These are phyloP conservation scores for Chaetomiaceae sp. DNA, from an alignment of 2,329 filamentous ascomycete species.

Conservation along the genomic window DNA sequence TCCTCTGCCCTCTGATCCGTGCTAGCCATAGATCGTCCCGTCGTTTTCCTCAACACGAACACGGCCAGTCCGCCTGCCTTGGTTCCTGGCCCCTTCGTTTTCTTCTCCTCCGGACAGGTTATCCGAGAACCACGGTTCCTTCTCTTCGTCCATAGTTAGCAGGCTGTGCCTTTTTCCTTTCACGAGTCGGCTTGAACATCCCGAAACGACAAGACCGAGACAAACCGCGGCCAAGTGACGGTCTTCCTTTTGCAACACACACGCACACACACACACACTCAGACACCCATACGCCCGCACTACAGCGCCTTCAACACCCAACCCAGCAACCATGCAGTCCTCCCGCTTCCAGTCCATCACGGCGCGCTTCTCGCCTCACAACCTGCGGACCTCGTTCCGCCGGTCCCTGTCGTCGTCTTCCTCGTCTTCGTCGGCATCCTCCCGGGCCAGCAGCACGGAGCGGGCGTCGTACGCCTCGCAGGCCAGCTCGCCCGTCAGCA, in stretches of 20 bases:
- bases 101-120: slow-evolving; percentile 1
- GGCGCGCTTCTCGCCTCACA: slow-evolving; percentile 46
- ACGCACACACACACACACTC: not conserved
- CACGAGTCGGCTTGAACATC: not conserved
- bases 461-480: slow-evolving; percentile 40
- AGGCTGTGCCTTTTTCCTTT: slow-evolving; percentile 15
- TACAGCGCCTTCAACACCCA: too few relatives aligned
- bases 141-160: slow-evolving; percentile 4
- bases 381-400: slow-evolving; percentile 49
- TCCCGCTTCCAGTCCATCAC: slow-evolving; percentile 47
- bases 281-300: not conserved
- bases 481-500: slow-evolving; percentile 41
- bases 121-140: not conserved
- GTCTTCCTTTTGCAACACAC: not conserved
- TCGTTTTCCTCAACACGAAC: slow-evolving; percentile 8
- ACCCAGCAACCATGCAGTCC: slow-evolving; percentile 45
- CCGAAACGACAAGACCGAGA: slow-evolving; percentile 5
- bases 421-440: slow-evolving; percentile 37
- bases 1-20: slow-evolving; percentile 14
- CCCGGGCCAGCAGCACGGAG: slow-evolving; percentile 40
- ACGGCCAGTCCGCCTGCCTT: slow-evolving; percentile 9
- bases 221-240: too few relatives aligned
- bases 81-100: slow-evolving; percentile 7
- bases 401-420: slow-evolving; percentile 44
- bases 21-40: slow-evolving; percentile 21